Base-by-base conservation (phyloP, 78 protist genomes). In the Speleostelium caveatum region DNA sequence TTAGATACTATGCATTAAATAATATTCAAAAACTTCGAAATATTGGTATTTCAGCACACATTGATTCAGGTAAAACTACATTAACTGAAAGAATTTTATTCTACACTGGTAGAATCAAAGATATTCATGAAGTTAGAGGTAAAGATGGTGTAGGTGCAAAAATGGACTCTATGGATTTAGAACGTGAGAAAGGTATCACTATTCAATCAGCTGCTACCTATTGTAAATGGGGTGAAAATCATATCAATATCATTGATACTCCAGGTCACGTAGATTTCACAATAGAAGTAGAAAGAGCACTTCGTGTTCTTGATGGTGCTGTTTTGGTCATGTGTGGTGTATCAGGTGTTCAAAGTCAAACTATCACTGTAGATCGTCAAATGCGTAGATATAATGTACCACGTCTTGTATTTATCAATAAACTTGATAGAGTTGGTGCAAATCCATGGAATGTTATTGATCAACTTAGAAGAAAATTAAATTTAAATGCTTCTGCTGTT, bases 211-310 rank as follows among this genome's bases (percentile, higher is more conserved):
- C 99, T 0, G 99, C 99, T n/a, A 97, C 99, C 35, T 80, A 95
- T 88, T 45, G 83, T 42, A 12, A 5, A n/a, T 98, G 99, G 99
- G 62, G 78, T 32, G 98, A 95, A 36, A 2, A 39, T 33, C 88
- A 85, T 32, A 79, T 97, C 91, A 98, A 98, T 93, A 95, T 98
- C 63, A 98, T 98, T 88, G 99, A 98, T 93, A 98, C 99, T 7
- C 99, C 99, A 36, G 98, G 98, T 42, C 99, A 98, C 97, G 98
- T 98, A 39, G 99, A 98, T 93, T 98, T 98, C 91, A 97, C 99
- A 35, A 95, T 98, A n/a, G 99, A 98, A 68, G 95, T 80, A 24
- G 98, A 97, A 72, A 90, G 98, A 51, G 88, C 97, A 1, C 86
- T 97, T 66, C 93, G 98, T 39, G 97, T 97, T n/a, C 49, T 97